These are phyloP conservation scores for Entomortierella beljakovae DNA, from an alignment of 192 early-diverging fungal genomes.

Conservation along the genomic window DNA sequence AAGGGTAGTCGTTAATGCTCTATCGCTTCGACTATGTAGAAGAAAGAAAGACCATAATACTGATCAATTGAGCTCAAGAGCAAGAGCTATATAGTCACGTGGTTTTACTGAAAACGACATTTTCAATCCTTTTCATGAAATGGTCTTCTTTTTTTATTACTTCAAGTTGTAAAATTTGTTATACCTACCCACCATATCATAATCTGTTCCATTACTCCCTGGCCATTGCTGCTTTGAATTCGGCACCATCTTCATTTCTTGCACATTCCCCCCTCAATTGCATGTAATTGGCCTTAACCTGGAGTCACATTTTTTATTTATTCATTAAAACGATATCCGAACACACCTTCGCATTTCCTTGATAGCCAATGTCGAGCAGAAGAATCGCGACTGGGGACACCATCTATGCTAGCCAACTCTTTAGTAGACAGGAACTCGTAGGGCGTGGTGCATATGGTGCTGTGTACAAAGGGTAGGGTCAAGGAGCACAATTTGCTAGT, in stretches of 20 bases:
- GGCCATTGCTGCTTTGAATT: not conserved
- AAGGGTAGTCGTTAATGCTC: no score
- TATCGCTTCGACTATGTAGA: no score
- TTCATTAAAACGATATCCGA: not conserved
- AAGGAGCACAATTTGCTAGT: not conserved
- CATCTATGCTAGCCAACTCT: conserved; percentile 60
- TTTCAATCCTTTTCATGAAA: no score
- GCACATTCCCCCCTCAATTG: not conserved
- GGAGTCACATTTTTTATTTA: not conserved
- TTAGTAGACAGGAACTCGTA: conserved; percentile 65
- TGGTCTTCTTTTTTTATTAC: no score
- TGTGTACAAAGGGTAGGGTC: conserved; percentile 73
- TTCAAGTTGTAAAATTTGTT: no score
- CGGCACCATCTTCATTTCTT: not conserved
- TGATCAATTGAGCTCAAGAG: no score
- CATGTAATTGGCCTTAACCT: not conserved
- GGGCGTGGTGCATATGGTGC: conserved; percentile 79
- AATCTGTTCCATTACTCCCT: not conserved
- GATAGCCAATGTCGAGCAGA: conserved; percentile 44
- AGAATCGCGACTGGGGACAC: conserved; percentile 45
- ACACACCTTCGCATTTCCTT: not conserved
- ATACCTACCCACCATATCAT: not conserved
- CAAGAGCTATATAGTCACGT: no score
- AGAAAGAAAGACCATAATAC: no score
- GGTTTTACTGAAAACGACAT: no score